Base-by-base conservation (phyloP, 129 eudicot species). In the Oenanthe sinensis region DNA sequence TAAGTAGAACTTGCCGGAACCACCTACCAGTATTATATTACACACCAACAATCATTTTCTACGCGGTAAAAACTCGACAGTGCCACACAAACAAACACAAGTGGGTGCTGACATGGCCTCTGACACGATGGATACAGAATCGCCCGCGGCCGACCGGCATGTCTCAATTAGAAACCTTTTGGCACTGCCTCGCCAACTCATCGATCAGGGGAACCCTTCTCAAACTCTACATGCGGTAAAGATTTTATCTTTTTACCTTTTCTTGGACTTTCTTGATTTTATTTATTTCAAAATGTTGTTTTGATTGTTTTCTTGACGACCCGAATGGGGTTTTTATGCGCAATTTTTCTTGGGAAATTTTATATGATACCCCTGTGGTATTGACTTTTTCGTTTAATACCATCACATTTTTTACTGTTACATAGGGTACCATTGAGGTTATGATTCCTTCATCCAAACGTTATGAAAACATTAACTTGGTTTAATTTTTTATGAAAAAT, bases 141-240 rank as follows among this genome's bases (percentile, higher is more conserved):
- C 85, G 65, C 49, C 85, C 26, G 37, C 50, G 15, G 65, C 84
- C 43, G 76, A 69, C 24, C 81, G 65, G 46, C 37, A 78, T 77
- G 87, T 88, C 49, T 87, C 81, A 43, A 85, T 82, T 8, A 82
- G 86, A 84, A 85, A 80, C 44, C 81, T 91, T 75, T 87, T 91
- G 33, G 65, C 84, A 33, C 67, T 86, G 79, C 95, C 98, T 83
- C 92, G 98, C 55, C 95, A 85, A 44, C 86, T 86, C 78, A 73
- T 92, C 77, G 88, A 92, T 79, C 91, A 90, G 77, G 93, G 96
- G 55, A 82, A 90, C 50, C 97, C 96, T 85, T 85, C 93, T 10
- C 88, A 90, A 76, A 91, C 97, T 78, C 96, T 92, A 36, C 93
- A 90, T 75, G 96, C 97, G 87, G 97, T 92, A 90, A 78, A n/a